Base-by-base conservation (phyloP, 148 eudicot genomes). In the Rhododendron simsii region DNA sequence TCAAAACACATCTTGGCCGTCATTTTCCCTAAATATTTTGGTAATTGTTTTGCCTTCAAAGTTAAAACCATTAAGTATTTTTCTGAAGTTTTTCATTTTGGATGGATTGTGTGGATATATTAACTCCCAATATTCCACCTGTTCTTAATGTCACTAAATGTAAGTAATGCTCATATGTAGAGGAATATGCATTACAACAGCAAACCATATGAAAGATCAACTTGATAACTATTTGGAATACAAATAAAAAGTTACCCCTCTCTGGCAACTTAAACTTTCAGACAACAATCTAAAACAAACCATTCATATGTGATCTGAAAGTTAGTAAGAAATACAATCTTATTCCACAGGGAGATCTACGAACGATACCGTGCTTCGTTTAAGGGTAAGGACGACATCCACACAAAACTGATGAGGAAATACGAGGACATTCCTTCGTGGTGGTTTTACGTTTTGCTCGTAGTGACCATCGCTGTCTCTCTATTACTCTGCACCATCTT, bases 381-480 rank as follows among this genome's bases (percentile, higher is more conserved):
- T 89, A 91, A 91, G 89, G 95, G 89, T 55, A 96, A 94, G 85
- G 98, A 94, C 55, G 99, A 96, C 80, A 88, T 96, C 87, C 99
- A 96, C 81, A 95, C 99, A 81, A 93, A 80, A 89, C 87, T 96
- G 78, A 96, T 96, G 99, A 92, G 86, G 86, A 94, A 87, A 55
- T 96, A 96, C 86, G 73, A 90, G 83, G 99, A 96, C 94, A 96
- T 96, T 93, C 99, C 99, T 91, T 90, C 93, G 80, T 95, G 97
- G 98, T 96, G 99, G 98, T 96, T 96, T 80, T 87, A 96, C 57
- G 3, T 90, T 47, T 89, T 96, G 90, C 93, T 96, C 23, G 92
- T 69, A 35, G 89, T 91, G 83, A 93, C 99, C 63, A 51, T 95
- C 81, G 85, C 89, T 11, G 41, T 91, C 78, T 94, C 98, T 69